Evolutionary conservation across 331 rosid species (phyloP), one percentile per base, ranked within the genome.

Genomic region (Rosa hybrid): DNA sequence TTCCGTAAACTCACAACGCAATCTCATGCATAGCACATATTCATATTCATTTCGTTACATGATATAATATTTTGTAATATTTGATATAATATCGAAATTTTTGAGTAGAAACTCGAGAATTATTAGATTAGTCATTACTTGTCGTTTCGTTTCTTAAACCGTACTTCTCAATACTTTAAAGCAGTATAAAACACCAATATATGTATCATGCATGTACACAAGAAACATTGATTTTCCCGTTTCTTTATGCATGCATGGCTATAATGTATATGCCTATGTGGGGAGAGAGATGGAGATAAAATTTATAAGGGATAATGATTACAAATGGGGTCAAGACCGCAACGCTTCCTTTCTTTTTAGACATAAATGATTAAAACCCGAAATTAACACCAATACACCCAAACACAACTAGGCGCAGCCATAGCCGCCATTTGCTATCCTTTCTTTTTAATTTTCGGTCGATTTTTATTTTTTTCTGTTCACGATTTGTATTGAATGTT

Each of bases 371-470:
- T 77, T 48, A 85, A 81, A 75, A 64, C 14, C n/a, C 17, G 21
- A 68, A 56, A 76, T 42, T 60, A 51, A 59, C 7, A 49, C 72
- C 48, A 56, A 14, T 48, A 56, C 71, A 25, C 17, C 41, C 64
- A 75, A 77, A 57, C 30, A 34, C 74, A 74, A 83, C 51, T 89
- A 88, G 38, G 97, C 94, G 98, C 98, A 89, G 97, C 88, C 97
- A 85, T 18, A 86, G 97, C 97, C 96, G 98, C 72, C 77, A 54
- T 59, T 30, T 64, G n/a, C 44, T 16, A 27, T 27, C 42, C 42
- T 64, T 81, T 34, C 68, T 81, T 56, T 34, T 56, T 45, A 0
- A 14, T 46, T 48, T 18, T 27, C 1, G 6, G 8, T n/a, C 8
- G n/a, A 64, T 39, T 64, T 59, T 12, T 38, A 1, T 2, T 70